phyloP scores from a whole-genome alignment of 495 filamentous ascomycete species.

The Amniculicola lignicola region DNA sequence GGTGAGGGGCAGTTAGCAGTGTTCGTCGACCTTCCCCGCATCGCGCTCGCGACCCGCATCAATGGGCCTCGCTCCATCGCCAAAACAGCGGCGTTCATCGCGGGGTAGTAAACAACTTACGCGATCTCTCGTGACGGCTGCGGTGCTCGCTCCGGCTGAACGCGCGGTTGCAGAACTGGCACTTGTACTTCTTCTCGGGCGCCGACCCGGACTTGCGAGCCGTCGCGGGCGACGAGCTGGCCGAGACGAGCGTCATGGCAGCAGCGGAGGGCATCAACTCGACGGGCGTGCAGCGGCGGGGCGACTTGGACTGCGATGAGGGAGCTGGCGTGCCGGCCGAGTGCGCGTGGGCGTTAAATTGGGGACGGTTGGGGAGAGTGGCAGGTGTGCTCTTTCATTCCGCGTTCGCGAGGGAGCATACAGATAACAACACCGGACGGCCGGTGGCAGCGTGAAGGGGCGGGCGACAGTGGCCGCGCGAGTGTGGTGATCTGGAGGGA shows the following conservation, averaged over 20 bases:
- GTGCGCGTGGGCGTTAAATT: conserved; percentile 33
- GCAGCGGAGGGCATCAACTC: conserved; percentile 34
- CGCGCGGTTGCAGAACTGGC: conserved; percentile 95
- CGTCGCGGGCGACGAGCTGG: conserved; percentile 33
- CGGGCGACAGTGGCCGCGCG: too few species aligned
- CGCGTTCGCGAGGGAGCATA: conserved; percentile 23
- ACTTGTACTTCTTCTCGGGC: conserved; percentile 98
- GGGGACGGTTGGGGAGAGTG: conserved; percentile 15
- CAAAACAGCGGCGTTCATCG: background rate
- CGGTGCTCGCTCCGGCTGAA: conserved; percentile 97
- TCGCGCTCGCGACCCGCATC: conserved; percentile 28
- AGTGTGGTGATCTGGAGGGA: too few species aligned
- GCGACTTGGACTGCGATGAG: conserved; percentile 5
- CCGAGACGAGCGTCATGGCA: conserved; percentile 35
- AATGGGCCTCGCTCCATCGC: background rate
- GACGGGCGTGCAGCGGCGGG: background rate
- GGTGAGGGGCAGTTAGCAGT: conserved; percentile 36
- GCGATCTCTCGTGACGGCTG: conserved; percentile 93
- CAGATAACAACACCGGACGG: conserved; percentile 19
- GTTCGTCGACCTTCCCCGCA: conserved; percentile 25
- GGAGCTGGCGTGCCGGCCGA: conserved; percentile 30
- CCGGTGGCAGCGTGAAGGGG: too few species aligned
- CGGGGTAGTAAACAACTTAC: conserved; percentile 63
- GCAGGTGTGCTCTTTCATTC: conserved; percentile 32
- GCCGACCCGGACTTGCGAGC: conserved; percentile 43